A percentile compares a stretch with the other conserved stretches of the same genome.
Conservation (phyloP, 352 stramenopile genomes). For the Pythium phragmitis region DNA sequence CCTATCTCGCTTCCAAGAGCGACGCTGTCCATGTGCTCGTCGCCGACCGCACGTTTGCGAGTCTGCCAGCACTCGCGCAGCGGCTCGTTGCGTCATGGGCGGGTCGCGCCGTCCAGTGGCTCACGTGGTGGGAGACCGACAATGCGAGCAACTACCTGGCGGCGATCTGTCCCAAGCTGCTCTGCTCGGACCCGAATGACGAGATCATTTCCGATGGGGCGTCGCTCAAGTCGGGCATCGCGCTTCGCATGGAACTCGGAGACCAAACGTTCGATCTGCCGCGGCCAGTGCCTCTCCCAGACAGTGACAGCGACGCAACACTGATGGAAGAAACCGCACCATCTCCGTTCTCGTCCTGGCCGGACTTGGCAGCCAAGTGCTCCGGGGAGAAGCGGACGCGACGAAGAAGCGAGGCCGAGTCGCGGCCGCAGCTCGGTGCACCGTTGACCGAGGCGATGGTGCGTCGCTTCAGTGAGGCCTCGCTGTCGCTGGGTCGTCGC, state of each 20-base stretch:
- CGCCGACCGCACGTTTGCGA: conserved; percentile 81
- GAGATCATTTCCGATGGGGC: conserved; percentile 83
- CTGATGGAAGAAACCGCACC: background rate
- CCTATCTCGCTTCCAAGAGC: conserved; percentile 59
- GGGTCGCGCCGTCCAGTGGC: conserved; percentile 50
- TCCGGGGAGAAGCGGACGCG: conserved; percentile 16
- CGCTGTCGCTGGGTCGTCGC: conserved; percentile 59
- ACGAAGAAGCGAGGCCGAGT: conserved; percentile 57
- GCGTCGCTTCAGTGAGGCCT: conserved; percentile 59
- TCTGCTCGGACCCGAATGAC: conserved; percentile 81
- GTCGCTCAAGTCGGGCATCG: conserved; percentile 81
- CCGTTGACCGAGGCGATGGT: conserved; percentile 63
- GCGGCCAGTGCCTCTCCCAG: conserved; percentile 12
- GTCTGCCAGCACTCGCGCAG: conserved; percentile 72
- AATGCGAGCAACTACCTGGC: conserved; percentile 75
- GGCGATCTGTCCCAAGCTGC: conserved; percentile 70
- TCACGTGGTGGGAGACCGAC: conserved; percentile 84
- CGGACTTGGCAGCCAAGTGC: conserved; percentile 11
- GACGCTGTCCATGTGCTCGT: conserved; percentile 66
- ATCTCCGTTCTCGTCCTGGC: background rate
- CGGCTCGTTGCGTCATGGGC: conserved; percentile 77
- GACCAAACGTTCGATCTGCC: conserved; percentile 30
- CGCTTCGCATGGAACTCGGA: conserved; percentile 58
- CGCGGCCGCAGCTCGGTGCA: conserved; percentile 46
- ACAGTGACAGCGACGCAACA: conserved; percentile 1